phyloP scores from a whole-genome alignment of 495 filamentous ascomycete genomes.

The Aspergillus sparsus region DNA sequence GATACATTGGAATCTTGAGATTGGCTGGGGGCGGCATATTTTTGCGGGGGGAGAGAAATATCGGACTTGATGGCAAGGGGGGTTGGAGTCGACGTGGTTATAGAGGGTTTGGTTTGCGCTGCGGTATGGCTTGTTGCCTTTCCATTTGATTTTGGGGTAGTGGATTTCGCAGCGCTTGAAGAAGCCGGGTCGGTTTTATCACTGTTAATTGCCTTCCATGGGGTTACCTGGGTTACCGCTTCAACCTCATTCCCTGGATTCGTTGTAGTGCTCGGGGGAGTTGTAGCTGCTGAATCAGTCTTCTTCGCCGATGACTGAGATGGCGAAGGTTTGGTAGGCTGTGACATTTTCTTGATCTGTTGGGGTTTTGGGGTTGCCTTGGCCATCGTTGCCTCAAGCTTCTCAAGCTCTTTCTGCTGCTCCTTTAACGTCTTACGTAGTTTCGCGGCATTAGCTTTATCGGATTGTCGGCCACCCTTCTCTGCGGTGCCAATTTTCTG shows the following conservation, averaged over 20 bases:
- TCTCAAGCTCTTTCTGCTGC: conserved; percentile 15
- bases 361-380: not conserved
- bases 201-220: conserved; percentile 14
- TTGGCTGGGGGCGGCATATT: conserved; percentile 2
- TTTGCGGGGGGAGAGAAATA: not conserved
- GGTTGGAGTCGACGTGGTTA: not conserved
- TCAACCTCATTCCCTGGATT: not conserved
- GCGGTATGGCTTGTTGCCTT: not conserved
- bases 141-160: not conserved
- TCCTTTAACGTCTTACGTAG: not conserved
- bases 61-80: not conserved
- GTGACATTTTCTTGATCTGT: not conserved
- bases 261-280: not conserved
- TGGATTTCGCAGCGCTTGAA: not conserved
- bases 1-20: conserved; percentile 10
- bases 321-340: conserved; percentile 1
- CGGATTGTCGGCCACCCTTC: not conserved
- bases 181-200: not conserved
- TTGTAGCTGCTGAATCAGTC: not conserved
- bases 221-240: not conserved
- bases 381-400: conserved; percentile 13
- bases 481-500: not conserved
- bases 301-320: conserved; percentile 1
- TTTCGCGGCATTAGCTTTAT: not conserved
- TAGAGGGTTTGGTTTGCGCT: conserved; percentile 1